phyloP scores from a whole-genome alignment of 2,329 filamentous ascomycete genomes.

The Aureobasidium sp. region DNA sequence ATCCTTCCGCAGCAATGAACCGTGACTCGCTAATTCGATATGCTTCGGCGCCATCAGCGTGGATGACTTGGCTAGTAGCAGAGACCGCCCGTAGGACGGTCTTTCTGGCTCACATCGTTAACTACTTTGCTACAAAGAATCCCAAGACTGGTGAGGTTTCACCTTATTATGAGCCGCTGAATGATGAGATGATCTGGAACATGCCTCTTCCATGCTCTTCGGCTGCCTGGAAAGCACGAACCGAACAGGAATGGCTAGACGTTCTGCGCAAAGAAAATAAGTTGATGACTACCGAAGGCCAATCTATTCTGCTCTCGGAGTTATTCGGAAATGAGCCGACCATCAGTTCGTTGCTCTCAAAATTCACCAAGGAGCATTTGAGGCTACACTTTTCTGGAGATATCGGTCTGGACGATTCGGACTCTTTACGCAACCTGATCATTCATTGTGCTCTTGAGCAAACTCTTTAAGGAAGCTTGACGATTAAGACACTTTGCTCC shows the following conservation, averaged over 20 bases:
- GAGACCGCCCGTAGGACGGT: not conserved
- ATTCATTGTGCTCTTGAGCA: not conserved
- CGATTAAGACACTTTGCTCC: too few species aligned
- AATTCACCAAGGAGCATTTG: not conserved
- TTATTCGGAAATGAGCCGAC: not conserved
- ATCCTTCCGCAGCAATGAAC: not conserved
- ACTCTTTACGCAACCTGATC: not conserved
- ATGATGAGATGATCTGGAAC: not conserved
- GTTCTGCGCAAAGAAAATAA: not conserved
- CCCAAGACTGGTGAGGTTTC: not conserved
- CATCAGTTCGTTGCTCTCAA: not conserved
- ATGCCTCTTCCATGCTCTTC: not conserved
- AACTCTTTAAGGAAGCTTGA: too few species aligned
- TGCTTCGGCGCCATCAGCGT: not conserved
- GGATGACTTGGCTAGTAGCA: not conserved
- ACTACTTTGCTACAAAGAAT: not conserved
- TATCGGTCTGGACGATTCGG: not conserved
- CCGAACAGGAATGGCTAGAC: not conserved
- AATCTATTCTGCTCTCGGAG: not conserved
- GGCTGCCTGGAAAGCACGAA: not conserved
- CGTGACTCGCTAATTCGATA: not conserved
- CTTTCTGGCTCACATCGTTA: not conserved
- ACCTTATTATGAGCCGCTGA: not conserved
- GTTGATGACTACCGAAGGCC: not conserved
- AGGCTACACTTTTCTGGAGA: not conserved